Evolutionary conservation across 768 basidiomycete genomes (phyloP).

Genomic region (Cystoderma amianthinum): DNA sequence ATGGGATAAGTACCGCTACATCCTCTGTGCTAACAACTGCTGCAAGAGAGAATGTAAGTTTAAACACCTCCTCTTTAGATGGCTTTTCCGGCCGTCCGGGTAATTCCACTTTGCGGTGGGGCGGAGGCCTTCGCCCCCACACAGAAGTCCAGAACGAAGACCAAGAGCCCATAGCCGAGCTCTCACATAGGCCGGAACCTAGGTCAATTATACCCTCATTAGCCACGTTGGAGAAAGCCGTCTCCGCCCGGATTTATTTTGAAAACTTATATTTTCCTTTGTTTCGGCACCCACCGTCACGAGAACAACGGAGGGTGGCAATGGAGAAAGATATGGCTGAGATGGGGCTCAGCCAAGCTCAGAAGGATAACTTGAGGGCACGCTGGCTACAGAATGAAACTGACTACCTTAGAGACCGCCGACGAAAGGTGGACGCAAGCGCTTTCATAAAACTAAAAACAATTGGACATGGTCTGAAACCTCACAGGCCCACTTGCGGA

Average conservation of each 20-base stretch:
- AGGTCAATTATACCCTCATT: slow-evolving; percentile 79
- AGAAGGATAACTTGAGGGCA: slow-evolving; percentile 65
- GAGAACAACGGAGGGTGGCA: slow-evolving; percentile 77
- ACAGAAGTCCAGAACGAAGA: slow-evolving; percentile 61
- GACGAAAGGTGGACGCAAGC: slow-evolving; percentile 76
- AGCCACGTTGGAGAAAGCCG: slow-evolving; percentile 88
- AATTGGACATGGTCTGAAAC: slow-evolving; percentile 77
- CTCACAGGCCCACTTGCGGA: slow-evolving; percentile 11
- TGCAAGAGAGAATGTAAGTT: slow-evolving; percentile 59
- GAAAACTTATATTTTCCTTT: slow-evolving; percentile 86
- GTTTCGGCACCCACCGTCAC: slow-evolving; percentile 76
- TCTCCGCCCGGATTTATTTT: slow-evolving; percentile 90
- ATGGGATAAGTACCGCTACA: slow-evolving; percentile 63
- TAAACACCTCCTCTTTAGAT: slow-evolving; percentile 36
- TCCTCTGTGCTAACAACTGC: slow-evolving; percentile 73
- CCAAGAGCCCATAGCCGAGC: slow-evolving; percentile 33
- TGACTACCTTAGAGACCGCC: slow-evolving; percentile 78
- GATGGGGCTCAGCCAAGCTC: slow-evolving; percentile 61
- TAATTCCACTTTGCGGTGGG: slow-evolving; percentile 56
- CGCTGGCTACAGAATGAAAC: slow-evolving; percentile 88
- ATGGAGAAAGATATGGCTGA: slow-evolving; percentile 84
- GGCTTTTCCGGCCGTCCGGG: slow-evolving; percentile 49
- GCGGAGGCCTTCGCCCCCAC: slow-evolving; percentile 54
- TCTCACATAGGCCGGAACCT: slow-evolving; percentile 30
- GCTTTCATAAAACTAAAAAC: slow-evolving; percentile 89